These are phyloP conservation scores for Mortierella hygrophila DNA, from an alignment of 192 early-diverging fungal genomes.

Conservation along the genomic window DNA sequence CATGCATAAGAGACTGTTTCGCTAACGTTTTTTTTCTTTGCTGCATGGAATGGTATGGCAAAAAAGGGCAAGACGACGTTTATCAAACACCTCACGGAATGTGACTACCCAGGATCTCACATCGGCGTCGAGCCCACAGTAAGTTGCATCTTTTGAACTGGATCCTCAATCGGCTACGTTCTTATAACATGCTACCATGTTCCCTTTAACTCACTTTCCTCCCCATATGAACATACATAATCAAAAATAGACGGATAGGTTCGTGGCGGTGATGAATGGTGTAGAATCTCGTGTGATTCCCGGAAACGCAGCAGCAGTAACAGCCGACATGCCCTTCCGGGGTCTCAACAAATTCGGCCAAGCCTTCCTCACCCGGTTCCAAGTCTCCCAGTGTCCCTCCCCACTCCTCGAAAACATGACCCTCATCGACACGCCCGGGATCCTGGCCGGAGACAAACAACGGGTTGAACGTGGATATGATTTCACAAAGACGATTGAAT, in stretches of 20 bases:
- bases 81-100: slow-evolving; percentile 80
- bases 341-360: slow-evolving; percentile 86
- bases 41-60: neutral
- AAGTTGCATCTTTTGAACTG: neutral
- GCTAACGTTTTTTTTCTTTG: neutral
- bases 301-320: slow-evolving; percentile 88
- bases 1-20: neutral
- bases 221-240: neutral
- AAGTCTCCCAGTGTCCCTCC: slow-evolving; percentile 84
- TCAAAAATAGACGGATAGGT: slow-evolving; percentile 77
- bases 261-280: slow-evolving; percentile 87
- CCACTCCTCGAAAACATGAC: slow-evolving; percentile 85
- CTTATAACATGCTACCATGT: neutral
- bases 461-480: slow-evolving; percentile 85
- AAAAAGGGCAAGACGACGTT: slow-evolving; percentile 86
- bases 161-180: neutral
- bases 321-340: slow-evolving; percentile 84
- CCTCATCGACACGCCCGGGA: slow-evolving; percentile 92
- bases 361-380: slow-evolving; percentile 85
- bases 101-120: slow-evolving; percentile 85
- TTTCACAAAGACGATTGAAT: slow-evolving; percentile 83
- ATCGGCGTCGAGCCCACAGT: slow-evolving; percentile 90
- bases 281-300: slow-evolving; percentile 83
- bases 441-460: slow-evolving; percentile 90
- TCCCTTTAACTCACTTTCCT: neutral